These are phyloP conservation scores for Auxenochlorella pyrenoidosa DNA, from an alignment of 139 green algal species.

Conservation along the genomic window DNA sequence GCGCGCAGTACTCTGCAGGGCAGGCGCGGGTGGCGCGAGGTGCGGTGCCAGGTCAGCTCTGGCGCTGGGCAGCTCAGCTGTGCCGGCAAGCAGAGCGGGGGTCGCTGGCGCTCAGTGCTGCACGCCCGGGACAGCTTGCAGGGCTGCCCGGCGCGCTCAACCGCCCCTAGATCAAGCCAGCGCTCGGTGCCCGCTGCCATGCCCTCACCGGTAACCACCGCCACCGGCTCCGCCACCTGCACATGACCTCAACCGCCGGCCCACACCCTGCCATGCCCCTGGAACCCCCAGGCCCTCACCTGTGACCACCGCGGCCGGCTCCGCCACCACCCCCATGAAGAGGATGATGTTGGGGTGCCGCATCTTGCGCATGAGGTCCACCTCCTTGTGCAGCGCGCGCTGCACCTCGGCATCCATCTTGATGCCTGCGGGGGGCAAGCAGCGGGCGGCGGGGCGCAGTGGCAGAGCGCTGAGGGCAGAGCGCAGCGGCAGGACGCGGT, in stretches of 20 bases:
- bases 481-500: too few species aligned
- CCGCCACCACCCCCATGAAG: slow-evolving; percentile 73
- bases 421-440: background rate
- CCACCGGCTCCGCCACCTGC: slow-evolving; percentile 51
- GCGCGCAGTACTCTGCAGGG: slow-evolving; percentile 49
- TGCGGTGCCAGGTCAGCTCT: background rate
- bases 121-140: too few species aligned
- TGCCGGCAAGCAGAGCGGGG: too few species aligned
- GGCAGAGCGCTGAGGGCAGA: background rate
- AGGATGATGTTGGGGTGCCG: slow-evolving; percentile 73
- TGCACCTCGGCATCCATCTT: slow-evolving; percentile 41
- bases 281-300: too few species aligned
- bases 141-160: too few species aligned
- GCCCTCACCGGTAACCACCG: slow-evolving; percentile 48
- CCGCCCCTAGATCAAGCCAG: too few species aligned
- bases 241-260: too few species aligned
- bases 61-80: too few species aligned
- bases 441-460: background rate
- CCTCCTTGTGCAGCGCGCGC: slow-evolving; percentile 61
- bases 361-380: slow-evolving; percentile 62
- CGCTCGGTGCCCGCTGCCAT: too few species aligned
- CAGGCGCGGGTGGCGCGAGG: background rate
- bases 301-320: slow-evolving; percentile 50
- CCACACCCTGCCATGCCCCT: too few species aligned
- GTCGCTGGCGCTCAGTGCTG: too few species aligned